Evolutionary conservation across 2,329 filamentous ascomycete genomes (phyloP).

Genomic region (Nigrospora osmanthi): DNA sequence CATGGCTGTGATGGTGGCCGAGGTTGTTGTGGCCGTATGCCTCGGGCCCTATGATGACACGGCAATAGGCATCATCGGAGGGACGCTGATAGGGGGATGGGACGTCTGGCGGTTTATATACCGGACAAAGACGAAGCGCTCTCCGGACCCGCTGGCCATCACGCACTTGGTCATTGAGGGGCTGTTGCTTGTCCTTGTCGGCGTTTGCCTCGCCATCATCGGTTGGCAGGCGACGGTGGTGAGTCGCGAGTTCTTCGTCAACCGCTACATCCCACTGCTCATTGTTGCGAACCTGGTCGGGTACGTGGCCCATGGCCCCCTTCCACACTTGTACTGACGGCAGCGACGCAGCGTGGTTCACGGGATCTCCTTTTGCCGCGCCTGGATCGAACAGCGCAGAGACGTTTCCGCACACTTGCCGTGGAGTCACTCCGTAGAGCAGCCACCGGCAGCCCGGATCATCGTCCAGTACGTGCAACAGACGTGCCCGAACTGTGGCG

Average conservation of each 20-base stretch:
- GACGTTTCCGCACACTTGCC: background rate
- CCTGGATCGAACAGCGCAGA: background rate
- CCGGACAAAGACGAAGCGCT: background rate
- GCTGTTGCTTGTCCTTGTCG: background rate
- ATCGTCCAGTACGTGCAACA: slow-evolving; percentile 3
- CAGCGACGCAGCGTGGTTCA: background rate
- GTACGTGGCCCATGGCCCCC: too few species aligned
- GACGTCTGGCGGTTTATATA: background rate
- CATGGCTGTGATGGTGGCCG: background rate
- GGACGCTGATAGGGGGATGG: background rate
- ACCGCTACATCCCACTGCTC: too few species aligned
- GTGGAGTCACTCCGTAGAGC: background rate
- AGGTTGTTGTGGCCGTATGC: background rate
- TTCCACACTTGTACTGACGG: too few species aligned
- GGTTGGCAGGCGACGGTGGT: too few species aligned
- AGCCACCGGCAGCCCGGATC: slow-evolving; percentile 1
- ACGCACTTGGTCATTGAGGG: background rate
- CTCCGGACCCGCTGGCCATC: background rate
- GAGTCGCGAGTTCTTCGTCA: too few species aligned
- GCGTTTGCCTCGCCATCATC: too few species aligned
- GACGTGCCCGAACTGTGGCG: slow-evolving; percentile 2
- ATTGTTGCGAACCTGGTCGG: too few species aligned
- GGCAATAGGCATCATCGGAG: background rate
- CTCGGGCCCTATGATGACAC: background rate
- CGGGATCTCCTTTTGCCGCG: background rate